A percentile compares a stretch with the other conserved stretches of the same genome.
Conservation (phyloP, 2,329 filamentous ascomycete species). For the Microdochium nivale region DNA sequence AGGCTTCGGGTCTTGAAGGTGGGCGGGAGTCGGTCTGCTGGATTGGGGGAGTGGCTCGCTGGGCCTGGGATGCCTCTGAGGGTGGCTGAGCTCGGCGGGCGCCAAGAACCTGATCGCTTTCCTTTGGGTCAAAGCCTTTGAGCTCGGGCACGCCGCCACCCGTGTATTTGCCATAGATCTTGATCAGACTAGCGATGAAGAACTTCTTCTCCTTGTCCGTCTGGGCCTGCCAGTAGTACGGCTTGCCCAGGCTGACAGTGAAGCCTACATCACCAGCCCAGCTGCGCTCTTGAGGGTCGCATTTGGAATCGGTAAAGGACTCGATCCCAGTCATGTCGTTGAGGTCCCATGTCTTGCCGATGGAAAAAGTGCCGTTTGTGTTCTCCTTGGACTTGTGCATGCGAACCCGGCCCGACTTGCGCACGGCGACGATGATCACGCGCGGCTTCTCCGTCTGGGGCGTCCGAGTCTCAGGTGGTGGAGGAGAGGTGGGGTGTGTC, state of each 20-base stretch:
- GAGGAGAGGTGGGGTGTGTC: slow-evolving; percentile 71
- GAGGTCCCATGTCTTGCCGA: slow-evolving; percentile 96
- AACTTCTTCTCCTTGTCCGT: slow-evolving; percentile 97
- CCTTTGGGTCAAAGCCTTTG: slow-evolving; percentile 71
- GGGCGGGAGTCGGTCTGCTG: slow-evolving; percentile 8
- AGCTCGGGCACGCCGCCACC: slow-evolving; percentile 74
- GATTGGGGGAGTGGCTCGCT: slow-evolving; percentile 17
- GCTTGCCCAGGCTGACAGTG: slow-evolving; percentile 79
- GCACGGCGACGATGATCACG: slow-evolving; percentile 87
- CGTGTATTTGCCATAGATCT: slow-evolving; percentile 95
- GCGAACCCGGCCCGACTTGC: slow-evolving; percentile 84
- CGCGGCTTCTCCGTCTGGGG: slow-evolving; percentile 75
- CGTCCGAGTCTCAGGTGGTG: slow-evolving; percentile 66
- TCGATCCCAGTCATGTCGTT: slow-evolving; percentile 82
- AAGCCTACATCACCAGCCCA: slow-evolving; percentile 85
- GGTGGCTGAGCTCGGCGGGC: slow-evolving; percentile 30
- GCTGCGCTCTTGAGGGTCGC: slow-evolving; percentile 52
- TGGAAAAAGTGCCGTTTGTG: slow-evolving; percentile 85
- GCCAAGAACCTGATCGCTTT: slow-evolving; percentile 68
- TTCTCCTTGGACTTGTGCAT: slow-evolving; percentile 98
- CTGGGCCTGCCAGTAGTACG: slow-evolving; percentile 94
- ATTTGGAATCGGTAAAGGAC: slow-evolving; percentile 60
- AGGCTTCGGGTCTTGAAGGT: slow-evolving; percentile 1
- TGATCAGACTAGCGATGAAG: slow-evolving; percentile 91
- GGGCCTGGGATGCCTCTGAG: slow-evolving; percentile 16